Percentiles rank a stretch among this genome's conserved stretches.
phyloP scores from a whole-genome alignment of 2,329 filamentous ascomycete genomes.

The Endothia cerciana region DNA sequence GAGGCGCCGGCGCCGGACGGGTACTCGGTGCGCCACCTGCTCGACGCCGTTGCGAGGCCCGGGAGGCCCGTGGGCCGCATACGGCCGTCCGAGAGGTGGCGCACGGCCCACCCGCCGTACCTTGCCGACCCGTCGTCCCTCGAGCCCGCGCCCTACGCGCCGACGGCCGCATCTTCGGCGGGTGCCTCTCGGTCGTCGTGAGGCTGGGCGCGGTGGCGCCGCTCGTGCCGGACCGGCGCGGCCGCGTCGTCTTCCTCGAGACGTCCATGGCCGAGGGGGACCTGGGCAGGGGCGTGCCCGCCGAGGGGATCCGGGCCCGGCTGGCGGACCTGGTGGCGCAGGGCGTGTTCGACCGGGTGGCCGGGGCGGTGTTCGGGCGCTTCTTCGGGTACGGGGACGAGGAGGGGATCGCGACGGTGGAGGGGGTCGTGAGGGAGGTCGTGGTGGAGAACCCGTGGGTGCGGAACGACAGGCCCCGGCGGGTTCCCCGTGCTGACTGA shows the following conservation, averaged over 20 bases:
- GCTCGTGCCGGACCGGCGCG: constrained; percentile 43
- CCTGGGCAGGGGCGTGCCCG: constrained; percentile 4
- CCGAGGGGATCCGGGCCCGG: constrained; percentile 38
- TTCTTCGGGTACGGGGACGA: constrained; percentile 45
- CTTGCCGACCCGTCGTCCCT: constrained; percentile 32
- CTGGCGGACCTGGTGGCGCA: constrained; percentile 47
- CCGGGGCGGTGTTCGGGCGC: constrained; percentile 47
- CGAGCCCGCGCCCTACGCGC: constrained; percentile 30
- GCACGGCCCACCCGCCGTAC: constrained; percentile 33
- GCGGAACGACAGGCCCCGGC: constrained; percentile 16
- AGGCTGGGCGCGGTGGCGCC: constrained; percentile 41
- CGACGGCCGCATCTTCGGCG: constrained; percentile 50
- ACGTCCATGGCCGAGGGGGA: constrained; percentile 41
- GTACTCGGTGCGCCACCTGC: constrained; percentile 32
- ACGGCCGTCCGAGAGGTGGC: constrained; percentile 37
- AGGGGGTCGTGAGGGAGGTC: constrained; percentile 37
- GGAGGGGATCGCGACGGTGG: constrained; percentile 36
- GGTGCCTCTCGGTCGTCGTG: constrained; percentile 45
- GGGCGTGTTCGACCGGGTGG: constrained; percentile 46
- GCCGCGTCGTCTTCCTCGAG: constrained; percentile 47
- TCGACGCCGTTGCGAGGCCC: constrained; percentile 36
- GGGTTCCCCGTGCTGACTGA: constrained; percentile 47
- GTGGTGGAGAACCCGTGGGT: constrained; percentile 38
- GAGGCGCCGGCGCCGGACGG: constrained; percentile 30
- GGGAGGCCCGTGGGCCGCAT: constrained; percentile 37